Percentiles rank a stretch among this genome's conserved stretches.
Conservation (phyloP, 768 basidiomycete species). For the Xerocomellus dryophilus region DNA sequence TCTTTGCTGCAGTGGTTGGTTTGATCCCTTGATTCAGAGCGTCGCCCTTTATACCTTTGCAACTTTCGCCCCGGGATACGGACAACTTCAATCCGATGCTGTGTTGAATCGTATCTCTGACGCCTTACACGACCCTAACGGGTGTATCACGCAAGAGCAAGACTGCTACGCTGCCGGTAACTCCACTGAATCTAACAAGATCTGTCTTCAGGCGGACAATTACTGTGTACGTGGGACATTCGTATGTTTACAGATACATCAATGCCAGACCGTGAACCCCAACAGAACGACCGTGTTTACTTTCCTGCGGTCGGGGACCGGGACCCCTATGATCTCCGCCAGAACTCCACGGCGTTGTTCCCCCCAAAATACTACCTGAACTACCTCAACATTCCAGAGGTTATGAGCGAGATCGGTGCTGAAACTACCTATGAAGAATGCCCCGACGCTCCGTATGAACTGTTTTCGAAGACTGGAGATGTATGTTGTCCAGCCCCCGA, state of each 20-base stretch:
- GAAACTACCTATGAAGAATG: conserved; percentile 49
- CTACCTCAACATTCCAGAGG: conserved; percentile 39
- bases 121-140: conserved; percentile 45
- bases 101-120: conserved; percentile 47
- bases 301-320: conserved; percentile 49
- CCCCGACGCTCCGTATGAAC: conserved; percentile 37
- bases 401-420: conserved; percentile 51
- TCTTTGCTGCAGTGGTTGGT: conserved; percentile 50
- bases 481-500: conserved; percentile 31
- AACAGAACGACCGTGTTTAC: conserved; percentile 46
- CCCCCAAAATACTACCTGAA: conserved; percentile 55
- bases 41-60: conserved; percentile 60
- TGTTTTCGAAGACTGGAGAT: conserved; percentile 55
- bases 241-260: not conserved
- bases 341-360: conserved; percentile 50
- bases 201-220: conserved; percentile 50
- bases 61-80: conserved; percentile 62
- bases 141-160: conserved; percentile 53
- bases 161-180: conserved; percentile 57
- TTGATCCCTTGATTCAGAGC: conserved; percentile 62
- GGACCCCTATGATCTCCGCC: conserved; percentile 57
- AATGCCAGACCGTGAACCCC: not conserved
- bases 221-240: conserved; percentile 48
- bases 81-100: conserved; percentile 50
- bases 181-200: conserved; percentile 41